Evolutionary conservation across 192 early-diverging fungal species (phyloP).

Genomic region (Phycomyces blakesleeanus): DNA sequence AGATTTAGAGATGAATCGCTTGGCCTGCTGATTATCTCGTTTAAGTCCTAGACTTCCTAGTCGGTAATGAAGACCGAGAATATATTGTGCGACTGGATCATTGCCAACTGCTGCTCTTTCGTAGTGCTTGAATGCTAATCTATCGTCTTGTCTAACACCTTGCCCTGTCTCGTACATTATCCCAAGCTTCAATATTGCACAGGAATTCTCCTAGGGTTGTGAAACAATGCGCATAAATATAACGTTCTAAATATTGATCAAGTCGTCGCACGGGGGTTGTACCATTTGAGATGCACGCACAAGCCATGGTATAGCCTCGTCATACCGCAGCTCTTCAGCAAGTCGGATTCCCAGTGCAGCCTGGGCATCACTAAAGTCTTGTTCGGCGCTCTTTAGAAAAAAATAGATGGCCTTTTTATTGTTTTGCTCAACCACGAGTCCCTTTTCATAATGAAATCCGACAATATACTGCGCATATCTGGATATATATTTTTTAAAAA

Average conservation of each 20-base stretch:
- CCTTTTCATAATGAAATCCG: slow-evolving; percentile 34
- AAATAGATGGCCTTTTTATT: slow-evolving; percentile 21
- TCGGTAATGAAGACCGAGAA: slow-evolving; percentile 29
- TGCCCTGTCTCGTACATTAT: slow-evolving; percentile 31
- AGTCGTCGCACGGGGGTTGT: not conserved
- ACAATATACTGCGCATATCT: slow-evolving; percentile 37
- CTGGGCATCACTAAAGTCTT: slow-evolving; percentile 33
- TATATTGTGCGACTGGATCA: slow-evolving; percentile 28
- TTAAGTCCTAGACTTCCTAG: slow-evolving; percentile 24
- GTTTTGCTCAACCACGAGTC: slow-evolving; percentile 15
- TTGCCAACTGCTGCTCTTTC: slow-evolving; percentile 22
- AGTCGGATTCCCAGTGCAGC: slow-evolving; percentile 30
- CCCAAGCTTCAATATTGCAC: slow-evolving; percentile 31
- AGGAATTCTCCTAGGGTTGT: slow-evolving; percentile 20
- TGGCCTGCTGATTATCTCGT: slow-evolving; percentile 20
- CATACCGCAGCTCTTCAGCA: slow-evolving; percentile 12
- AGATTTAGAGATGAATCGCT: slow-evolving; percentile 12
- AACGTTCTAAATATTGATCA: not conserved
- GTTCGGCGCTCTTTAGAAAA: slow-evolving; percentile 29
- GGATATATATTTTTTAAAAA: no score
- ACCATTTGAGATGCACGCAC: slow-evolving; percentile 30
- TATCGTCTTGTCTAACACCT: slow-evolving; percentile 24
- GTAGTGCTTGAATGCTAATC: slow-evolving; percentile 23
- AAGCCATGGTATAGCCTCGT: slow-evolving; percentile 30
- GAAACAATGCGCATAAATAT: slow-evolving; percentile 4